These are phyloP conservation scores for Neonectria neomacrospora DNA, from an alignment of 2,329 filamentous ascomycete genomes.

Conservation along the genomic window DNA sequence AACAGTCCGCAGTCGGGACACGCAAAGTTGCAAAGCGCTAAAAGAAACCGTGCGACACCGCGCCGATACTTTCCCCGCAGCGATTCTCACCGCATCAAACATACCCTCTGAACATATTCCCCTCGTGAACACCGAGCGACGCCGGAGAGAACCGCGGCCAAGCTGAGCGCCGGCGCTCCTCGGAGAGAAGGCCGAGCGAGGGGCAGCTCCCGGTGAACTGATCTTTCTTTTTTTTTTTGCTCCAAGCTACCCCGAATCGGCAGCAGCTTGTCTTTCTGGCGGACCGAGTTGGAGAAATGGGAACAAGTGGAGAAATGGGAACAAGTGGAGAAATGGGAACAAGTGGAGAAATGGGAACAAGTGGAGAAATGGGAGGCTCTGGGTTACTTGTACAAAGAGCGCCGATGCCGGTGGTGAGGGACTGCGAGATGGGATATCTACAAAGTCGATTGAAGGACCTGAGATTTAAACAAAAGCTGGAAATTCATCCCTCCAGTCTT, in stretches of 20 bases:
- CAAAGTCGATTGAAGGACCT: not conserved
- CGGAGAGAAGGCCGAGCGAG: constrained; percentile 23
- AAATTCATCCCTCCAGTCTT: too few species aligned
- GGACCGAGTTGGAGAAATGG: constrained; percentile 13
- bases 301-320: constrained; percentile 2
- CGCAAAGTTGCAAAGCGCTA: not conserved
- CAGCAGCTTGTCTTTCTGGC: not conserved
- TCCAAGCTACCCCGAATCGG: constrained; percentile 23
- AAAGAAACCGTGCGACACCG: not conserved
- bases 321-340: constrained; percentile 13
- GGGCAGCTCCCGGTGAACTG: too few species aligned
- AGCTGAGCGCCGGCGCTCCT: not conserved
- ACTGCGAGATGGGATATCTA: constrained; percentile 4
- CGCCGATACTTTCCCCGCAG: not conserved
- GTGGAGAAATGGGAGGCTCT: constrained; percentile 6
- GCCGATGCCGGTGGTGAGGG: constrained; percentile 23
- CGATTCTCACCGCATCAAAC: not conserved
- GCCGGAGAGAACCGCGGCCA: constrained; percentile 19
- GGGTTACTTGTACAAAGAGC: constrained; percentile 15
- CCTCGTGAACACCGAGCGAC: not conserved
- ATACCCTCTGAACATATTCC: not conserved
- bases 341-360: constrained; percentile 12
- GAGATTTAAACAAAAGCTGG: not conserved
- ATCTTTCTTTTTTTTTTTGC: too few species aligned
- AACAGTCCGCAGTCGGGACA: not conserved